A percentile compares a stretch with the other conserved stretches of the same genome.
Conservation (phyloP, 352 stramenopile genomes). For the Pythium aristosporum region DNA sequence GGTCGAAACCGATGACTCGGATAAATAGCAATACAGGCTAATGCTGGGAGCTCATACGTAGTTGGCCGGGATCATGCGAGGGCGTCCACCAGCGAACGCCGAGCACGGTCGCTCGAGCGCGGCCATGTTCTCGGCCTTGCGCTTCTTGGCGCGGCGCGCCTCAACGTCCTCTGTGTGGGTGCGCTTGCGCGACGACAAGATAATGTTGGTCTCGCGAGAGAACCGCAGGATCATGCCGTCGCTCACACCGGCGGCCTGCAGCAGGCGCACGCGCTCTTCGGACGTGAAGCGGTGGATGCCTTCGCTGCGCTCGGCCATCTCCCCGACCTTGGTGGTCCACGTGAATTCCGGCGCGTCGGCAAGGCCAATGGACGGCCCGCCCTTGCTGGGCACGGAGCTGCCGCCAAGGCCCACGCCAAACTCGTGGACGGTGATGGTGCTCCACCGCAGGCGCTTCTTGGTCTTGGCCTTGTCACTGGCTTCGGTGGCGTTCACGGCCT, state of each 20-base stretch:
- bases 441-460: conserved; percentile 47
- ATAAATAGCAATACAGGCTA: conserved; percentile 43
- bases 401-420: conserved; percentile 46
- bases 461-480: conserved; percentile 54
- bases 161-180: conserved; percentile 21
- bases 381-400: conserved; percentile 36
- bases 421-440: conserved; percentile 47
- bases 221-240: conserved; percentile 45
- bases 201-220: conserved; percentile 44
- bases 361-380: conserved; percentile 42
- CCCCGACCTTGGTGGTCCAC: conserved; percentile 46
- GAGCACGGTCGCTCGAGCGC: conserved; percentile 41
- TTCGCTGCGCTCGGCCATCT: conserved; percentile 46
- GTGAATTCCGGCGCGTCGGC: conserved; percentile 43
- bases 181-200: conserved; percentile 37
- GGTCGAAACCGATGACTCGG: not conserved
- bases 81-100: conserved; percentile 38
- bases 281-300: conserved; percentile 45
- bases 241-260: conserved; percentile 32
- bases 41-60: conserved; percentile 45
- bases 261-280: conserved; percentile 33
- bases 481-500: conserved; percentile 40
- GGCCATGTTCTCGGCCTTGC: conserved; percentile 40
- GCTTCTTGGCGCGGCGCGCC: conserved; percentile 40
- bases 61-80: conserved; percentile 66